These are phyloP conservation scores for Leishmania tropica DNA, from an alignment of 208 protist genomes.

Conservation along the genomic window DNA sequence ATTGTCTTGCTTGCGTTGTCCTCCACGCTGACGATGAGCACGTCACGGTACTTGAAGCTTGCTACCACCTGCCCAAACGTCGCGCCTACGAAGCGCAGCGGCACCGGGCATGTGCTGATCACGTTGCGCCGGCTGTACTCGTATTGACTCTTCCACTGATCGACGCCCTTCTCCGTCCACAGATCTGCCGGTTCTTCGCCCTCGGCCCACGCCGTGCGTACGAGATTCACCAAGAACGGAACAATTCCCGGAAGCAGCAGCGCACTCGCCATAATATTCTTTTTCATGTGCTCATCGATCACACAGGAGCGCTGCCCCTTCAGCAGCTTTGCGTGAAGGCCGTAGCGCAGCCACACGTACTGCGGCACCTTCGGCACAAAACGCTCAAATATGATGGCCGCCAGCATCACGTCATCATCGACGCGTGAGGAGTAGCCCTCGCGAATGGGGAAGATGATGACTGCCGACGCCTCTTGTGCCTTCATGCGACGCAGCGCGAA, in stretches of 20 bases:
- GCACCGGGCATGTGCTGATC: constrained; percentile 66
- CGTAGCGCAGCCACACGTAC: constrained; percentile 85
- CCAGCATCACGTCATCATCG: constrained; percentile 88
- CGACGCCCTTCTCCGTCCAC: constrained; percentile 54
- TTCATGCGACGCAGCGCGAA: constrained; percentile 68
- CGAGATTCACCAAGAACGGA: constrained; percentile 87
- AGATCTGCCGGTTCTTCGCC: constrained; percentile 53
- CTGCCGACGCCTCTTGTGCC: constrained; percentile 57
- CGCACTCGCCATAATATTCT: constrained; percentile 81
- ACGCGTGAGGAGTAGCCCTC: constrained; percentile 72
- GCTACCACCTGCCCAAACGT: constrained; percentile 46
- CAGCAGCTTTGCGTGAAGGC: constrained; percentile 72
- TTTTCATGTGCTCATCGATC: constrained; percentile 85
- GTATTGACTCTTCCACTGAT: constrained; percentile 83
- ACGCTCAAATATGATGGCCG: constrained; percentile 80
- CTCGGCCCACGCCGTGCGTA: constrained; percentile 64
- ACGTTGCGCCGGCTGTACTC: constrained; percentile 81
- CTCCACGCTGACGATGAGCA: constrained; percentile 79
- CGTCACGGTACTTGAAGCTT: constrained; percentile 63
- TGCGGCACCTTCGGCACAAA: constrained; percentile 72
- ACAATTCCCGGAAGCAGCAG: constrained; percentile 82
- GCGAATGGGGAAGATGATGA: constrained; percentile 76
- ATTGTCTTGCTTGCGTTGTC: constrained; percentile 52
- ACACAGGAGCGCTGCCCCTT: constrained; percentile 57
- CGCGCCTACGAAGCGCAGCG: constrained; percentile 53